phyloP scores from a whole-genome alignment of 352 stramenopile genomes.

The Pythium scleroteichum region DNA sequence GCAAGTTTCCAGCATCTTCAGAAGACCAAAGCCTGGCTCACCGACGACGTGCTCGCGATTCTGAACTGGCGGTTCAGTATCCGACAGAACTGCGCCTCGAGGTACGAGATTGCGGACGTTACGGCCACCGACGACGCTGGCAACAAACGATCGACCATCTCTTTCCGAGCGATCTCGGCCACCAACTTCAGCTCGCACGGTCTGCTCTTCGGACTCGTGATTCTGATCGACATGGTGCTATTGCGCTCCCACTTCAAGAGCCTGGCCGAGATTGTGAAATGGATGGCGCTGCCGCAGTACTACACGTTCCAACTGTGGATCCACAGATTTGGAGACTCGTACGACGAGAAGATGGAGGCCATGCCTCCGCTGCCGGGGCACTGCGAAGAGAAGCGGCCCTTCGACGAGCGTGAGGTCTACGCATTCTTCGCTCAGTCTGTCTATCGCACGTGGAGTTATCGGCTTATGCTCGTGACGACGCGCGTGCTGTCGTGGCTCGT shows the following conservation, averaged over 20 bases:
- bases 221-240: slow-evolving; percentile 17
- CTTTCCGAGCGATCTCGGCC: no score
- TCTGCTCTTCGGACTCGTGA: slow-evolving; percentile 16
- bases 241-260: slow-evolving; percentile 5
- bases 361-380: neutral
- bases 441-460: slow-evolving; percentile 23
- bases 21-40: slow-evolving; percentile 15
- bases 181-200: slow-evolving; percentile 23
- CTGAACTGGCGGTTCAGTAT: slow-evolving; percentile 9
- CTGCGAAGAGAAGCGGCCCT: no score
- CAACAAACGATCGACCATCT: neutral
- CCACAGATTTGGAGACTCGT: neutral
- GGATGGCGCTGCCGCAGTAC: slow-evolving; percentile 21
- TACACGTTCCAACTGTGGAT: slow-evolving; percentile 10
- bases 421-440: slow-evolving; percentile 30
- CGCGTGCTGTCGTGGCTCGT: slow-evolving; percentile 25
- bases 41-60: slow-evolving; percentile 15
- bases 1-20: neutral
- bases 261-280: slow-evolving; percentile 14
- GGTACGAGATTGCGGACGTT: slow-evolving; percentile 5
- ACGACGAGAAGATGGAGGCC: neutral
- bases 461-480: slow-evolving; percentile 14
- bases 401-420: no score
- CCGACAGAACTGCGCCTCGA: slow-evolving; percentile 12
- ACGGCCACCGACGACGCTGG: neutral